These are phyloP conservation scores for Xerocomellus intermedius DNA, from an alignment of 768 basidiomycete species.

Conservation along the genomic window DNA sequence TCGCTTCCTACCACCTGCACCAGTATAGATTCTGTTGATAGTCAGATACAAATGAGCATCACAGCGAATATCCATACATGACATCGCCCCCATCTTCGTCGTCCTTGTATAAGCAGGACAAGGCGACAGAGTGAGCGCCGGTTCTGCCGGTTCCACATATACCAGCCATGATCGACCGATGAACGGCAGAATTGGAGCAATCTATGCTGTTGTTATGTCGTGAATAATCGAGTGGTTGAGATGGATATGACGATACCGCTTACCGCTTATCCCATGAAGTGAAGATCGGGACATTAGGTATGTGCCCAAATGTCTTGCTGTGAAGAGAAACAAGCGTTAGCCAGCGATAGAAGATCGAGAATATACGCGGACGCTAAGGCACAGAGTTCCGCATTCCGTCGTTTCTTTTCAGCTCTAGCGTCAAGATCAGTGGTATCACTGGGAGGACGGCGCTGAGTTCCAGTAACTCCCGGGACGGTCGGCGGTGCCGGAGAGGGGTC, in stretches of 20 bases:
- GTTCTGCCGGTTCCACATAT: conserved; percentile 17
- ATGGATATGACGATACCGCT: not conserved
- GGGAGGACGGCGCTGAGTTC: not conserved
- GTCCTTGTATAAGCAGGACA: conserved; percentile 24
- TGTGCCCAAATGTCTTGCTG: conserved; percentile 26
- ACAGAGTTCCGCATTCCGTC: not conserved
- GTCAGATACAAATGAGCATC: not conserved
- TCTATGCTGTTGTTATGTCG: not conserved
- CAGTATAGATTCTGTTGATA: conserved; percentile 27
- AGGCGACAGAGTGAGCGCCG: conserved; percentile 18
- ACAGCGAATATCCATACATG: conserved; percentile 15
- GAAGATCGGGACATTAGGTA: conserved; percentile 26
- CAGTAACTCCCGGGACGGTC: not conserved
- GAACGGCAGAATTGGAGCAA: conserved; percentile 20
- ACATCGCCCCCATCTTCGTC: conserved; percentile 26
- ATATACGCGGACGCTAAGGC: not conserved
- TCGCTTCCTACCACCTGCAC: conserved; percentile 21
- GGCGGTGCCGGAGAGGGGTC: not conserved
- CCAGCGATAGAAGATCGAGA: not conserved
- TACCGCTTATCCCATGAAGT: conserved; percentile 19
- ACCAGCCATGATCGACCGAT: conserved; percentile 12
- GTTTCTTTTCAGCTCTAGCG: not conserved
- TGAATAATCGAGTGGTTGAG: not conserved
- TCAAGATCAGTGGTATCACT: not conserved
- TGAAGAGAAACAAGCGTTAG: not conserved